Evolutionary conservation across 805 yeast genomes (phyloP), one percentile per base, ranked within the genome.

Genomic region (Ogataea trehaloabstinens): DNA sequence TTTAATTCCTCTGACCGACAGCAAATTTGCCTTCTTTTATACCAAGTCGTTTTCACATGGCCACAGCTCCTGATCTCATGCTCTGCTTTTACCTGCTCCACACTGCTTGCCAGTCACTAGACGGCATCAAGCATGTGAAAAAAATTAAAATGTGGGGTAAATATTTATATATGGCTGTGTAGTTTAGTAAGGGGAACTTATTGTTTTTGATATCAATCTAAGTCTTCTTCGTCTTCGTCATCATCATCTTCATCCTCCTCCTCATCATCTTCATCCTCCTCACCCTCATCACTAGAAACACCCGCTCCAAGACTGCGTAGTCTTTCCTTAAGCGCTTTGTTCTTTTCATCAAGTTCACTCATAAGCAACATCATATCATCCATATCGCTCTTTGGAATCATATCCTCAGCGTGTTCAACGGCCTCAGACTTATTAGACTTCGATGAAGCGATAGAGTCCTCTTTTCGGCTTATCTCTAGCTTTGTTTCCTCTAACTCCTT

Each of bases 301-400:
- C 73, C 81, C 37, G 72, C 78, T 0, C 86, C 87, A 4, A 79
- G 52, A 0, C 56, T 64, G 40, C 66, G 68, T 27, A 83, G 67
- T 41, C 66, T 70, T 5, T 60, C 52, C 53, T 81, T 82, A 56
- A 85, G 81, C 45, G 68, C 68, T 21, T 70, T 65, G 41, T 78
- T 78, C 46, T 74, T 76, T 35, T 82, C 88, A 42, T 88, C 95
- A 49, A 87, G 64, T 32, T 86, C 95, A 15, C 84, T 76, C 58
- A 89, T 78, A 15, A 89, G 64, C 18, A 87, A 61, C 79, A 88
- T 74, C 51, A 88, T 60, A 45, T 86, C 95, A 51, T 88, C 95
- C 8, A 80, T 53, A 19, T 80, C 86, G 2, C 73, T 53, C 45
- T 68, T 70, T 2, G 78, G 72, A 12, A 73, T 80, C 51, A 55